These are phyloP conservation scores for Spencermartinsiella europaea DNA, from an alignment of 805 yeast species.

Conservation along the genomic window DNA sequence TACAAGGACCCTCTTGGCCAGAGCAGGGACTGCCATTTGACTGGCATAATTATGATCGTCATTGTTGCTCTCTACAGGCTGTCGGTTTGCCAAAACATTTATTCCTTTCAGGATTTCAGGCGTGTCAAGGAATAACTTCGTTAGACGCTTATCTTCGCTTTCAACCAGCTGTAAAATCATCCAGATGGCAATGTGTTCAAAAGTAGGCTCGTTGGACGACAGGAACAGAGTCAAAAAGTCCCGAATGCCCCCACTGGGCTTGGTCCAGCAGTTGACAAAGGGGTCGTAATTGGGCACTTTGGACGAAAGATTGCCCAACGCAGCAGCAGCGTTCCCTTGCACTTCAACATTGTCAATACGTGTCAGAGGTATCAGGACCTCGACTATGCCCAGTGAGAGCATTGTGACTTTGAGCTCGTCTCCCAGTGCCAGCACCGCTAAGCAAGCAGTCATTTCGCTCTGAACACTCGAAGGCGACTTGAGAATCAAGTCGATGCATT, in stretches of 20 bases:
- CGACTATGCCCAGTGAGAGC: conserved; percentile 76
- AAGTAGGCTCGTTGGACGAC: conserved; percentile 80
- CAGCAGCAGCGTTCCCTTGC: conserved; percentile 98
- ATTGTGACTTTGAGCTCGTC: conserved; percentile 87
- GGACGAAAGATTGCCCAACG: conserved; percentile 91
- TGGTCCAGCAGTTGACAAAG: conserved; percentile 71
- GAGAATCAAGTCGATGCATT: conserved; percentile 82
- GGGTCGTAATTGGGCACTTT: conserved; percentile 79
- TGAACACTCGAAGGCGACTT: conserved; percentile 88
- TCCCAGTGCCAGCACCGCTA: conserved; percentile 93
- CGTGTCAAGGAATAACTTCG: conserved; percentile 28
- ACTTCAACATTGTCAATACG: conserved; percentile 86
- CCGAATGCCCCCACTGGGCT: conserved; percentile 77
- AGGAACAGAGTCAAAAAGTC: conserved; percentile 80
- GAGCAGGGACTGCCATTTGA: conserved; percentile 34
- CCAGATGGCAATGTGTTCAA: conserved; percentile 98
- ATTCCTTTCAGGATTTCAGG: conserved; percentile 32
- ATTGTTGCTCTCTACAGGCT: conserved; percentile 17
- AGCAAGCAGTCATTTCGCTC: conserved; percentile 93
- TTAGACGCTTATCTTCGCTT: conserved; percentile 63
- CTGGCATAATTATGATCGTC: conserved; percentile 29
- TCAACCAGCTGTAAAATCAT: conserved; percentile 89
- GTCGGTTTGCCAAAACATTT: conserved; percentile 30
- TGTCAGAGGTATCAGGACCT: conserved; percentile 88
- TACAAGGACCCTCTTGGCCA: conserved; percentile 29